phyloP scores from a whole-genome alignment of 306 rosid genomes.

The Psophocarpus tetragonolobus region DNA sequence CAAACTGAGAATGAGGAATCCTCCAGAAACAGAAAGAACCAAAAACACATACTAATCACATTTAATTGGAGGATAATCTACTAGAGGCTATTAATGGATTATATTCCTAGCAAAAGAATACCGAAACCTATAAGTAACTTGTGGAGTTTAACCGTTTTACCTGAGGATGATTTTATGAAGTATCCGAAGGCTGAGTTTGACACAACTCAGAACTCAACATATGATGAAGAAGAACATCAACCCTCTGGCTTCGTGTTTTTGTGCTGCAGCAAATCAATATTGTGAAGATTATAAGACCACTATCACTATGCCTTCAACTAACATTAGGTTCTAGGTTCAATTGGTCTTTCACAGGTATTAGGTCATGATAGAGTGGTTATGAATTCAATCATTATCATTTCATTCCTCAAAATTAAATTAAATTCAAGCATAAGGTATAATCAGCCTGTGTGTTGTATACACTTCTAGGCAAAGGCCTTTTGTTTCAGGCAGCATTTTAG shows the following conservation, averaged over 20 bases:
- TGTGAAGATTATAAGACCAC: not conserved
- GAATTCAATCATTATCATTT: conserved; percentile 9
- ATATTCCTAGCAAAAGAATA: not conserved
- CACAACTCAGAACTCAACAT: conserved; percentile 88
- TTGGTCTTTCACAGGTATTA: conserved; percentile 7
- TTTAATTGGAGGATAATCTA: conserved; percentile 19
- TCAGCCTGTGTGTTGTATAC: not conserved
- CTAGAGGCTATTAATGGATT: conserved; percentile 1
- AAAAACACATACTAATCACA: not conserved
- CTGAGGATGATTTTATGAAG: conserved; percentile 25
- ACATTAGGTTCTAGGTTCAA: conserved; percentile 3
- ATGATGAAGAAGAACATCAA: conserved; percentile 89
- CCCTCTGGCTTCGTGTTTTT: conserved; percentile 80
- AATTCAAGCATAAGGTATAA: conserved; percentile 5
- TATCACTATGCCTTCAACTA: conserved; percentile 21
- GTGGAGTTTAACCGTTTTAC: conserved; percentile 28
- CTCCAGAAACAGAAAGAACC: conserved; percentile 13
- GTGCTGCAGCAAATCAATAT: conserved; percentile 61
- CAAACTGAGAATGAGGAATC: not conserved
- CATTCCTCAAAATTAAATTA: conserved; percentile 20
- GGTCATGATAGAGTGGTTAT: not conserved
- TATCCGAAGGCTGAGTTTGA: conserved; percentile 46
- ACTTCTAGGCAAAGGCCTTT: conserved; percentile 8
- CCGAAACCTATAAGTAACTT: not conserved
- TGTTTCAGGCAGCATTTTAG: not conserved